A percentile compares a stretch with the other conserved stretches of the same genome.
Evolutionary conservation across 495 filamentous ascomycete genomes (phyloP).

Genomic region (Entonaema liquescens): DNA sequence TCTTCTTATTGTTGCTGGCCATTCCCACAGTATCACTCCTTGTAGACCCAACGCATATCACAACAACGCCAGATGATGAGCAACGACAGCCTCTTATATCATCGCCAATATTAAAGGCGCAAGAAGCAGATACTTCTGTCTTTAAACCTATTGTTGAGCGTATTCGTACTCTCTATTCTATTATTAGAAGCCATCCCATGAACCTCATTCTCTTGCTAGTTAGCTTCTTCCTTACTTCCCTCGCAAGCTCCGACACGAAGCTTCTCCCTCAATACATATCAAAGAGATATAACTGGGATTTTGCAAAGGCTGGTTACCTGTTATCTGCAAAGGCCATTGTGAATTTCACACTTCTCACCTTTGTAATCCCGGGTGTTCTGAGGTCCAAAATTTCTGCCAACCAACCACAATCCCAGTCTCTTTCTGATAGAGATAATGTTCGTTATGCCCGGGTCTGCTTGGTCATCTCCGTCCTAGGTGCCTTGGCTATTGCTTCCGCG

Average conservation of each 20-base stretch:
- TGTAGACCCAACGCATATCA: conserved; percentile 18
- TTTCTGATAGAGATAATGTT: conserved; percentile 44
- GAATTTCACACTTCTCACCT: conserved; percentile 52
- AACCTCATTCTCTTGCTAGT: conserved; percentile 50
- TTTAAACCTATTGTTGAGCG: conserved; percentile 34
- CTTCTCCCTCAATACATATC: conserved; percentile 57
- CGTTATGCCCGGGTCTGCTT: conserved; percentile 48
- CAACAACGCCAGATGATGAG: conserved; percentile 29
- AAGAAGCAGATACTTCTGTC: conserved; percentile 18
- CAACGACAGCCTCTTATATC: conserved; percentile 45
- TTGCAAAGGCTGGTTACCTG: conserved; percentile 54
- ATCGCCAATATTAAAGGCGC: conserved; percentile 42
- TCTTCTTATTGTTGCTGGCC: conserved; percentile 48
- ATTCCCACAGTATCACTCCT: conserved; percentile 45
- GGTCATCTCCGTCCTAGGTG: conserved; percentile 51
- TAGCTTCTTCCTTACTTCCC: conserved; percentile 54
- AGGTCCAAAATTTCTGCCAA: conserved; percentile 20
- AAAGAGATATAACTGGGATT: conserved; percentile 52
- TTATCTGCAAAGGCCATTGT: conserved; percentile 55
- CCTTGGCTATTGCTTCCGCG: conserved; percentile 48
- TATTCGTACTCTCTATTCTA: conserved; percentile 37
- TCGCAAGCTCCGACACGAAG: conserved; percentile 57
- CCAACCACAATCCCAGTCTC: conserved; percentile 27
- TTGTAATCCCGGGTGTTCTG: conserved; percentile 50
- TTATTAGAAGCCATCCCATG: conserved; percentile 42